Conservation (phyloP, 139 green algal genomes). For the Closterium sp. region DNA sequence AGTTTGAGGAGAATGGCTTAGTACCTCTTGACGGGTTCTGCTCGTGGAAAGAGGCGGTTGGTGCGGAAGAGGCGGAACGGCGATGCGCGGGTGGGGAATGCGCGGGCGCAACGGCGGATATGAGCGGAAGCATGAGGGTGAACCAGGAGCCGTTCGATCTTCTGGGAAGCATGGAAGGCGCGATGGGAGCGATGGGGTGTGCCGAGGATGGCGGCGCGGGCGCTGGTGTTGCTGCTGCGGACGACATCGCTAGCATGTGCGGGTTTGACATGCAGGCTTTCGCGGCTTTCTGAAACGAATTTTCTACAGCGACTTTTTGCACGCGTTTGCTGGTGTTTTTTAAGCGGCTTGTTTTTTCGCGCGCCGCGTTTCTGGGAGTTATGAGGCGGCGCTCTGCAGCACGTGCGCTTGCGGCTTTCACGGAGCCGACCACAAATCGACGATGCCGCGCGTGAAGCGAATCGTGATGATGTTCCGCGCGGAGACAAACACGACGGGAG, state of each 20-base stretch:
- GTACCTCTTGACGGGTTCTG: background rate
- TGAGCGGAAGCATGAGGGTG: background rate
- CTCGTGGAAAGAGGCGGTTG: background rate
- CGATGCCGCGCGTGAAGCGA: no score
- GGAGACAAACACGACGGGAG: no score
- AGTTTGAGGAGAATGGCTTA: background rate
- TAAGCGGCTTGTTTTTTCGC: background rate
- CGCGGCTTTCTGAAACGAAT: background rate
- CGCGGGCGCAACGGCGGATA: background rate
- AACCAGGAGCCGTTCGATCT: background rate
- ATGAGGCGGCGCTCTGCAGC: no score
- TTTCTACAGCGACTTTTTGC: background rate
- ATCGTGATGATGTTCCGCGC: no score
- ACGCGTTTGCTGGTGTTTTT: background rate
- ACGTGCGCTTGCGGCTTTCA: no score
- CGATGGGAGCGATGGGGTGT: background rate
- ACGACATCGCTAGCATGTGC: background rate
- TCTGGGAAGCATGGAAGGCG: background rate
- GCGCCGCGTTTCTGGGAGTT: no score
- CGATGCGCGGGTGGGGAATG: background rate
- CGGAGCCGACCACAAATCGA: no score
- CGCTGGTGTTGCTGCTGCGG: background rate
- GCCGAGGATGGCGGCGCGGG: background rate
- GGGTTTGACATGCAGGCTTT: background rate
- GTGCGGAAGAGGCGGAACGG: background rate